Evolutionary conservation across 2,329 filamentous ascomycete genomes (phyloP).

Genomic region (Beauveria sp.): DNA sequence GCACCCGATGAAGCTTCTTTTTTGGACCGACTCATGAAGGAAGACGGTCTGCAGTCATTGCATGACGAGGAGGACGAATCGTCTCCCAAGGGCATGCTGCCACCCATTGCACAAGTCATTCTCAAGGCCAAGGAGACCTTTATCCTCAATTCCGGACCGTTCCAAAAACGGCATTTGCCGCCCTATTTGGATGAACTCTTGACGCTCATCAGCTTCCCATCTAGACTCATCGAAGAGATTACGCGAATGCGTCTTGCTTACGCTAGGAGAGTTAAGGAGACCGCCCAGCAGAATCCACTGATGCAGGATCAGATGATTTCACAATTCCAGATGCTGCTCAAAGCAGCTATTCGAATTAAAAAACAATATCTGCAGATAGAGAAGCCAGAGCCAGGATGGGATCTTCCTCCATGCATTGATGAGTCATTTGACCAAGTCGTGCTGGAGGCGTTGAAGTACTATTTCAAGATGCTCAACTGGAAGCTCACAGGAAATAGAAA

Average conservation of each 20-base stretch:
- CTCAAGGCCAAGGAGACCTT: constrained; percentile 88
- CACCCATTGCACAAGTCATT: constrained; percentile 77
- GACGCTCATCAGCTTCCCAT: constrained; percentile 94
- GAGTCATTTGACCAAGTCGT: constrained; percentile 92
- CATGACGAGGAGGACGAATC: constrained; percentile 58
- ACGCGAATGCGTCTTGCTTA: constrained; percentile 87
- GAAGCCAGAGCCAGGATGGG: constrained; percentile 85
- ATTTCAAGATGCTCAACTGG: constrained; percentile 98
- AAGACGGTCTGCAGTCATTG: constrained; percentile 86
- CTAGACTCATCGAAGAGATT: constrained; percentile 90
- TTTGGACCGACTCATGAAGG: constrained; percentile 88
- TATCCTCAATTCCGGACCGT: constrained; percentile 76
- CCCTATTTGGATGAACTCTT: constrained; percentile 95
- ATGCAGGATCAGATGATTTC: constrained; percentile 97
- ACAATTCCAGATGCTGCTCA: constrained; percentile 89
- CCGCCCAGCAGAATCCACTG: constrained; percentile 82
- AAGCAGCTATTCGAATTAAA: constrained; percentile 88
- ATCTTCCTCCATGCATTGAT: constrained; percentile 90
- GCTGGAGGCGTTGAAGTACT: constrained; percentile 88
- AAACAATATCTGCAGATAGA: constrained; percentile 78
- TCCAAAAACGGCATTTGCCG: constrained; percentile 82
- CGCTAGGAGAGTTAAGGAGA: constrained; percentile 91
- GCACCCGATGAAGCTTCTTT: constrained; percentile 84
- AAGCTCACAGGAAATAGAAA: constrained; percentile 97
- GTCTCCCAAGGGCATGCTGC: constrained; percentile 66